A percentile compares a stretch with the other conserved stretches of the same genome.
These are phyloP conservation scores for Penicillium paxilli DNA, from an alignment of 495 filamentous ascomycete species.

Conservation along the genomic window DNA sequence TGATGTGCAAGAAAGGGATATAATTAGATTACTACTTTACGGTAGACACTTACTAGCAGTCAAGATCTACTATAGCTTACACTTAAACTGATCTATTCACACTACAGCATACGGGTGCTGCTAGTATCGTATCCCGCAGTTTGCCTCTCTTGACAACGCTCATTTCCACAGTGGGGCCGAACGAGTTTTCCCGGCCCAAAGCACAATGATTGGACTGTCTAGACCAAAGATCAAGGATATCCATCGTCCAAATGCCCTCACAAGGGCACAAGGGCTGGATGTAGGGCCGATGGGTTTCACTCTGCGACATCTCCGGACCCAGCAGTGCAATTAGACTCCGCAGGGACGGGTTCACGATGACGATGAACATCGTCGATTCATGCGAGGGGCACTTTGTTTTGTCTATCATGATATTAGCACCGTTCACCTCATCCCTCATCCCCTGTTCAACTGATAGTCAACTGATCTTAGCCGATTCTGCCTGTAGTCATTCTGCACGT, in stretches of 20 bases:
- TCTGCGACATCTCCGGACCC: neutral
- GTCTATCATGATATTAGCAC: neutral
- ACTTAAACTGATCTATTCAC: too few relatives aligned
- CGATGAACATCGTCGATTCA: neutral
- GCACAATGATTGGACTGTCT: neutral
- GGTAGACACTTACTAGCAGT: too few relatives aligned
- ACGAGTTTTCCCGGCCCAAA: neutral
- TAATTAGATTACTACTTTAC: too few relatives aligned
- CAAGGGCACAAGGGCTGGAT: neutral
- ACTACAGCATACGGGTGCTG: too few relatives aligned
- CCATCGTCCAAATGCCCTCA: neutral
- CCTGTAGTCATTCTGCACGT: too few relatives aligned
- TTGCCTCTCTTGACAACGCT: neutral
- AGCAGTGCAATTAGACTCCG: neutral
- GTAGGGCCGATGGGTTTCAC: neutral
- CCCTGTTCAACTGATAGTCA: neutral
- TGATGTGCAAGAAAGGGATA: too few relatives aligned
- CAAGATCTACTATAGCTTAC: too few relatives aligned
- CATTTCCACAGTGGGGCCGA: neutral
- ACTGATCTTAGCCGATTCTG: too few relatives aligned
- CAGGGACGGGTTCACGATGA: neutral
- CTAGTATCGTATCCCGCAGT: too few relatives aligned
- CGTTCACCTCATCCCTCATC: too few relatives aligned
- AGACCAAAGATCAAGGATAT: neutral
- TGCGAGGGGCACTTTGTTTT: neutral